Evolutionary conservation across 345 rosid genomes (phyloP).

Genomic region (Salix caprea): DNA sequence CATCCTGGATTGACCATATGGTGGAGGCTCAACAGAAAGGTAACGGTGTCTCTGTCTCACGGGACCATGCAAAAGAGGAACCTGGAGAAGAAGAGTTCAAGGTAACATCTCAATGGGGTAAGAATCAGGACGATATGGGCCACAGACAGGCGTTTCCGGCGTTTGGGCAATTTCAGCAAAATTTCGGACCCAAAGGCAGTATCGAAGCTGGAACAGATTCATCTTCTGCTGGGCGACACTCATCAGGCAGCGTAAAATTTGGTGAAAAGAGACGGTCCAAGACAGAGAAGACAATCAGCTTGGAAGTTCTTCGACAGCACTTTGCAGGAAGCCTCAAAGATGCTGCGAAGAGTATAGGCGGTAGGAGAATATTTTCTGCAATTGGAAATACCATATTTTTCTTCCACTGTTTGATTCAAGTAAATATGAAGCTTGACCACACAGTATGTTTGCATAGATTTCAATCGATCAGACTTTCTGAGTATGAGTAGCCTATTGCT

Average conservation of each 20-base stretch:
- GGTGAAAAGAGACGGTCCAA: conserved; percentile 66
- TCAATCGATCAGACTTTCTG: background rate
- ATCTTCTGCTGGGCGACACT: conserved; percentile 28
- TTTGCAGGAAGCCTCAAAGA: conserved; percentile 96
- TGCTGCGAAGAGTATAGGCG: conserved; percentile 92
- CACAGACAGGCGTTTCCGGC: conserved; percentile 34
- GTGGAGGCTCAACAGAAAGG: conserved; percentile 59
- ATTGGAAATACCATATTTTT: conserved; percentile 12
- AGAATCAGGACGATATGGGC: conserved; percentile 28
- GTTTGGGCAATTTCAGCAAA: conserved; percentile 33
- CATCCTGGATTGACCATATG: conserved; percentile 56
- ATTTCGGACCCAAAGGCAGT: conserved; percentile 30
- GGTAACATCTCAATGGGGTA: conserved; percentile 40
- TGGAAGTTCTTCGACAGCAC: conserved; percentile 76
- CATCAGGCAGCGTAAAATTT: conserved; percentile 37
- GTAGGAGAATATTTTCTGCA: conserved; percentile 41
- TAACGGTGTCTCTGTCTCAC: conserved; percentile 54
- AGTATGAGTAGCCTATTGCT: background rate
- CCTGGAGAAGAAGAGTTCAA: conserved; percentile 63
- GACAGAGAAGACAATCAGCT: conserved; percentile 80
- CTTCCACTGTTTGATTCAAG: background rate
- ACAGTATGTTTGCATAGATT: background rate
- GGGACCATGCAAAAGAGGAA: conserved; percentile 50
- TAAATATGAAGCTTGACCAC: background rate
- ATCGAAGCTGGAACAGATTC: conserved; percentile 26